Percentiles rank a stretch among this genome's conserved stretches.
phyloP scores from a whole-genome alignment of 768 basidiomycete species.

The Panus rudis region DNA sequence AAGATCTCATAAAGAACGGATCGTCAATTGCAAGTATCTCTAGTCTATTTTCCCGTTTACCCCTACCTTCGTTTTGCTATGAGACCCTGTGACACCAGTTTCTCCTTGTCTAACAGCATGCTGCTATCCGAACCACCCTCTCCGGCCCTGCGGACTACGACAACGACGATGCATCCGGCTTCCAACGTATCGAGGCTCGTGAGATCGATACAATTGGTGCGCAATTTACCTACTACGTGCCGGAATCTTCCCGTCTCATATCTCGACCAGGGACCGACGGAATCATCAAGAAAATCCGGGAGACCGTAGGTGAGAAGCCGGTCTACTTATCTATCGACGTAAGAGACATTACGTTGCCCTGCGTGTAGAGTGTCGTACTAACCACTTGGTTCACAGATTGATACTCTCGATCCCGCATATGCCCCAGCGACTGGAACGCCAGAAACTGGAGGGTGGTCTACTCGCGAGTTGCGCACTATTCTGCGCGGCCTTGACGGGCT shows the following conservation, averaged over 20 bases:
- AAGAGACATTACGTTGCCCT: conserved; percentile 16
- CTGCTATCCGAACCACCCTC: conserved; percentile 80
- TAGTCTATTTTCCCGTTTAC: conserved; percentile 21
- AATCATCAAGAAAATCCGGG: conserved; percentile 74
- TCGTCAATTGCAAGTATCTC: conserved; percentile 74
- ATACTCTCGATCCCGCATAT: conserved; percentile 75
- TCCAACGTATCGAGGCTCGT: conserved; percentile 75
- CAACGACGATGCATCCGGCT: conserved; percentile 74
- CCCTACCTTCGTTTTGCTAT: conserved; percentile 9
- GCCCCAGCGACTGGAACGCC: conserved; percentile 83
- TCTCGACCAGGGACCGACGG: conserved; percentile 50
- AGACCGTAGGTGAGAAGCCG: conserved; percentile 66
- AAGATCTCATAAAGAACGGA: conserved; percentile 73
- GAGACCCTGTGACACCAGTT: conserved; percentile 71
- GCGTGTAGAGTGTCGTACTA: conserved; percentile 1
- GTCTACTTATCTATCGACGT: conserved; percentile 79
- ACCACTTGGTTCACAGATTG: conserved; percentile 39
- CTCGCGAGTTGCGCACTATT: conserved; percentile 73
- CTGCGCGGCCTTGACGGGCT: conserved; percentile 70
- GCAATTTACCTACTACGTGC: conserved; percentile 14
- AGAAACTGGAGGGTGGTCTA: conserved; percentile 81
- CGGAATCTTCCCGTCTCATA: conserved; percentile 20
- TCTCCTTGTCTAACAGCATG: conserved; percentile 52
- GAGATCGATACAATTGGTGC: conserved; percentile 79
- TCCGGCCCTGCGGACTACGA: conserved; percentile 71